A percentile compares a stretch with the other conserved stretches of the same genome.
Evolutionary conservation across 2,329 filamentous ascomycete genomes (phyloP).

Genomic region (Sporothrix pseudoabietina): DNA sequence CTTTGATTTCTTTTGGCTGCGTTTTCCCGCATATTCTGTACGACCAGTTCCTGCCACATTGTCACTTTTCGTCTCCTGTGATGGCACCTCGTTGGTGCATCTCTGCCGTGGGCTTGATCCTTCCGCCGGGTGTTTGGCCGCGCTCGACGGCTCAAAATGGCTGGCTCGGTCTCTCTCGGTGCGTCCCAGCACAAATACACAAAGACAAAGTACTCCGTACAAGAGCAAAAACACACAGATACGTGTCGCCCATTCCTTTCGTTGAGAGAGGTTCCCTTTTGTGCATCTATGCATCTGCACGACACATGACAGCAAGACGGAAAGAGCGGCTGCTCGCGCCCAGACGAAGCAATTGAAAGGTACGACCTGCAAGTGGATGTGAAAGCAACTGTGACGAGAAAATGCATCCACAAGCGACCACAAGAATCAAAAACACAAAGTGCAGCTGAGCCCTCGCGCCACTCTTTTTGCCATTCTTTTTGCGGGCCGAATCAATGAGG

Average conservation of each 20-base stretch:
- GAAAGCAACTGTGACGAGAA: neutral
- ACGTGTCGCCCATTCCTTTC: neutral
- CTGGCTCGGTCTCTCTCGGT: neutral
- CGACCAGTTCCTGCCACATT: conserved; percentile 13
- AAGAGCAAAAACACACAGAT: neutral
- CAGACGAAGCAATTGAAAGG: neutral
- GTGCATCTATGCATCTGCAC: neutral
- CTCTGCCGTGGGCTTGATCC: conserved; percentile 6
- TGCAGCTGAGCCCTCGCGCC: neutral
- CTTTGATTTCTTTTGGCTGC: neutral
- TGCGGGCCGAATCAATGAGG: neutral
- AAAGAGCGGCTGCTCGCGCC: neutral
- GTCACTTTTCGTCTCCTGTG: neutral
- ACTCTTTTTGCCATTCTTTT: neutral
- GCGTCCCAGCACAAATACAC: neutral
- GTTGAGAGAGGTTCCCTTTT: neutral
- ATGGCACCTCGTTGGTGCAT: neutral
- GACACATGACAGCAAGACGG: neutral
- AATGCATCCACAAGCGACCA: too few species aligned
- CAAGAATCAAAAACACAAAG: neutral
- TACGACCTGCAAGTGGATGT: neutral
- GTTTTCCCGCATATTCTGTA: neutral
- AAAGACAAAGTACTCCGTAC: neutral
- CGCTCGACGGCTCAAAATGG: neutral
- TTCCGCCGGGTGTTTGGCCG: too few species aligned